These are phyloP conservation scores for Nadsonia fulvescens DNA, from an alignment of 805 yeast genomes.

Conservation along the genomic window DNA sequence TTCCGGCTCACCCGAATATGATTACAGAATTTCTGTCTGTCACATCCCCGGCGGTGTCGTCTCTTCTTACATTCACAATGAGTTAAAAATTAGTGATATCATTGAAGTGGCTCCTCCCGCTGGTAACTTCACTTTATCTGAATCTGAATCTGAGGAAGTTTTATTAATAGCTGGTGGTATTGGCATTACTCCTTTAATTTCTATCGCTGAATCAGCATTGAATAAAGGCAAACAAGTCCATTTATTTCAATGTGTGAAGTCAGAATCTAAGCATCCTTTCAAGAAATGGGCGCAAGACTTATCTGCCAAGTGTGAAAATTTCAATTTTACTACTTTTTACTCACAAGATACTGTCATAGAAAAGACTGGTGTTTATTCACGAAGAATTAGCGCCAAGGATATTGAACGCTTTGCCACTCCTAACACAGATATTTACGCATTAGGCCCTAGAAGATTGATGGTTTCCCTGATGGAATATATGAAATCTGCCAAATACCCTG, in stretches of 20 bases:
- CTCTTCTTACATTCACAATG: conserved; percentile 32
- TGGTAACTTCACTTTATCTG: conserved; percentile 28
- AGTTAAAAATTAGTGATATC: conserved; percentile 28
- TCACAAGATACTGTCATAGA: too few species aligned
- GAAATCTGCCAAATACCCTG: too few species aligned
- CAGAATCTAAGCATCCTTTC: too few species aligned
- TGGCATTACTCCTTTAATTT: conserved; percentile 47
- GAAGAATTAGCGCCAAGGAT: too few species aligned
- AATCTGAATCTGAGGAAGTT: conserved; percentile 17
- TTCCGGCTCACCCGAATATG: conserved; percentile 16
- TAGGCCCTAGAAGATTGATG: too few species aligned
- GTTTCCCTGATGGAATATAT: too few species aligned
- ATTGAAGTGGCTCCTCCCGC: conserved; percentile 39
- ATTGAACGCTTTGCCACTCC: too few species aligned
- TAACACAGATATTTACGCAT: too few species aligned
- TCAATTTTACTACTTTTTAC: too few species aligned
- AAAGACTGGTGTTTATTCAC: too few species aligned
- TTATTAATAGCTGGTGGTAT: conserved; percentile 43
- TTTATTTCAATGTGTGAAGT: conserved; percentile 23
- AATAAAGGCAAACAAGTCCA: conserved; percentile 18
- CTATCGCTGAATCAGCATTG: conserved; percentile 29
- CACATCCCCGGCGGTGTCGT: conserved; percentile 29
- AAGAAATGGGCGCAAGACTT: too few species aligned
- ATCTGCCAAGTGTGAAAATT: too few species aligned
- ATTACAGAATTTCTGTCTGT: conserved; percentile 43